Percentiles rank a stretch among this genome's conserved stretches.
These are phyloP conservation scores for Thielaviopsis populi DNA, from an alignment of 2,329 filamentous ascomycete species.

Conservation along the genomic window DNA sequence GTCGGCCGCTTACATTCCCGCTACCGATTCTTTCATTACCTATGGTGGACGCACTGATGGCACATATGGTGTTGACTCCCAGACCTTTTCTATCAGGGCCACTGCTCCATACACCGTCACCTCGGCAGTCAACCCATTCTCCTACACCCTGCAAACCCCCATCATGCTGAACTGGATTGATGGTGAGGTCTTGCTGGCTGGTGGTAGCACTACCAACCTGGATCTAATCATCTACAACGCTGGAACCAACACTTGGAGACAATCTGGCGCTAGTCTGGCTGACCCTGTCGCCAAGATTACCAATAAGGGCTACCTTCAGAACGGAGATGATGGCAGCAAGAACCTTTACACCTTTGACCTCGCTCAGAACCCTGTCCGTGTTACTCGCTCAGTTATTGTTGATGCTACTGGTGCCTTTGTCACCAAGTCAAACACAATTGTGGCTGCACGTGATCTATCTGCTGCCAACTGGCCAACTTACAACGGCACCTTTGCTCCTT, in stretches of 20 bases:
- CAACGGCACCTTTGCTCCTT: conserved; percentile 58
- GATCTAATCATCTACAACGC: conserved; percentile 59
- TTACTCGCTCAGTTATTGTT: conserved; percentile 54
- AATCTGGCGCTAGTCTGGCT: conserved; percentile 49
- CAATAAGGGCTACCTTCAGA: conserved; percentile 49
- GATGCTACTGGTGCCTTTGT: conserved; percentile 42
- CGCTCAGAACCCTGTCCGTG: conserved; percentile 55
- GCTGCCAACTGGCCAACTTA: conserved; percentile 60
- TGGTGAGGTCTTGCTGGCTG: conserved; percentile 56
- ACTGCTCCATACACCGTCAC: conserved; percentile 49
- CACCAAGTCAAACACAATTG: conserved; percentile 29
- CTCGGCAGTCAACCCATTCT: conserved; percentile 15
- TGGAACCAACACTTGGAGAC: conserved; percentile 43
- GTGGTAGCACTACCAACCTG: conserved; percentile 47
- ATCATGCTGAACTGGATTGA: conserved; percentile 62
- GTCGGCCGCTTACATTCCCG: conserved; percentile 57
- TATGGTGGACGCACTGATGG: conserved; percentile 62
- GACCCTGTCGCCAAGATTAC: conserved; percentile 44
- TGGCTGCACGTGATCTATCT: conserved; percentile 33
- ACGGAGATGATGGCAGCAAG: conserved; percentile 61
- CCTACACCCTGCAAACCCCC: conserved; percentile 29
- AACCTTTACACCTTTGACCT: conserved; percentile 67
- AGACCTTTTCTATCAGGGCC: conserved; percentile 61
- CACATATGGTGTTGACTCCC: conserved; percentile 41
- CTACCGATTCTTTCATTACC: conserved; percentile 56